phyloP scores from a whole-genome alignment of 208 protist species.

The Leishmania tarentolae region DNA sequence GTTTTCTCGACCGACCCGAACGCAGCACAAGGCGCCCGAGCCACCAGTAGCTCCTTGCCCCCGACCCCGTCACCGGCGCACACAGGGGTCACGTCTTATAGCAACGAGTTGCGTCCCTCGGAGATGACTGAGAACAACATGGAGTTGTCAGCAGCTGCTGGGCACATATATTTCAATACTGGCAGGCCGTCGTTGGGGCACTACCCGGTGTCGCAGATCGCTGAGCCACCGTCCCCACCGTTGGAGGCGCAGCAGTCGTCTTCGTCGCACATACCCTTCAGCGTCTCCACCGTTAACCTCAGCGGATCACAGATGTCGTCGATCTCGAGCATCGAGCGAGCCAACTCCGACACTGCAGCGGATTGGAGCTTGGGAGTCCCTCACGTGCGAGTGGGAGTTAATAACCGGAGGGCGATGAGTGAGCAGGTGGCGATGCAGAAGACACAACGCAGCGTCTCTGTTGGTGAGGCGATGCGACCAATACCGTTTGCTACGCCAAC shows the following conservation, averaged over 20 bases:
- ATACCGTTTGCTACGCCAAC: neutral
- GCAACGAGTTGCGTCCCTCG: neutral
- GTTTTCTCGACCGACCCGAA: conserved; percentile 30
- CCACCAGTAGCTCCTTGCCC: neutral
- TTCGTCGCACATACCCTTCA: neutral
- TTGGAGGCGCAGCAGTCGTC: conserved; percentile 3
- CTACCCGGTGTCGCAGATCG: neutral
- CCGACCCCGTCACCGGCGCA: conserved; percentile 7
- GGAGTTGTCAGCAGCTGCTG: neutral
- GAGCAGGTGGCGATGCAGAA: conserved; percentile 12
- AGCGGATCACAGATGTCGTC: conserved; percentile 2
- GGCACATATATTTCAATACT: neutral
- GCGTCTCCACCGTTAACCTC: conserved; percentile 4
- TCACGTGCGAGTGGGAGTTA: conserved; percentile 5
- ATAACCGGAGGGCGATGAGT: neutral
- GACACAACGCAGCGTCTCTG: neutral
- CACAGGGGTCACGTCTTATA: neutral
- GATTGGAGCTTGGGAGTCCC: conserved; percentile 10
- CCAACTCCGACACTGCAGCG: neutral
- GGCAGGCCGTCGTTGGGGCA: neutral
- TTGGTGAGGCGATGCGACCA: neutral
- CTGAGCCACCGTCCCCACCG: neutral
- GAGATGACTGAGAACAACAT: neutral
- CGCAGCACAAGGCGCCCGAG: neutral
- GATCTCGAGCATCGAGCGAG: neutral